Evolutionary conservation across 1,139 yeast genomes (phyloP).

Genomic region (Diutina mesorugosa): DNA sequence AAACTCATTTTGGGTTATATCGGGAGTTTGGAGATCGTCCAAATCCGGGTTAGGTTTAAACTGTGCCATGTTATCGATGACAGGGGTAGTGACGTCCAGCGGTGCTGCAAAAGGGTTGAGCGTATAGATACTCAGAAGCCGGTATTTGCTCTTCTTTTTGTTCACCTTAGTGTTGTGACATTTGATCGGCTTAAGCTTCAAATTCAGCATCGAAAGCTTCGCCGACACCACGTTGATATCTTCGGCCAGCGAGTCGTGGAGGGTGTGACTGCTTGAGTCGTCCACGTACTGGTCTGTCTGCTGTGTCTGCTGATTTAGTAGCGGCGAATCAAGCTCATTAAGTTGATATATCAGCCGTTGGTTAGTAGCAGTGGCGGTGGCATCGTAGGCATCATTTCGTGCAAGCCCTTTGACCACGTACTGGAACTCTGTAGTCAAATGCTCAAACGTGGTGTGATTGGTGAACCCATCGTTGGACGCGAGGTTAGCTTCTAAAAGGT

Average conservation of each 20-base stretch:
- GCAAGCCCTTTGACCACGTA: constrained; percentile 7
- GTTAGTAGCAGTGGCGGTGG: not conserved
- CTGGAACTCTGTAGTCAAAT: constrained; percentile 30
- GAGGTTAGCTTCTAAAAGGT: constrained; percentile 22
- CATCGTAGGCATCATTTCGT: not conserved
- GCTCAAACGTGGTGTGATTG: constrained; percentile 37
- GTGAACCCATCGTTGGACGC: constrained; percentile 19
- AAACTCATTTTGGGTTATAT: not conserved
- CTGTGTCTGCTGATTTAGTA: constrained; percentile 15
- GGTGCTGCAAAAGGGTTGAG: constrained; percentile 18
- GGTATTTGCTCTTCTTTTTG: constrained; percentile 29
- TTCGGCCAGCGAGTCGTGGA: constrained; percentile 8
- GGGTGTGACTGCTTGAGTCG: constrained; percentile 20
- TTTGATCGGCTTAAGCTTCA: constrained; percentile 27
- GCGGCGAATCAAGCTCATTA: constrained; percentile 37
- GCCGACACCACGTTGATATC: constrained; percentile 4
- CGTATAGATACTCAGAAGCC: constrained; percentile 26
- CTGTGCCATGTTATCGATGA: not conserved
- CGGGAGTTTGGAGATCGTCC: not conserved
- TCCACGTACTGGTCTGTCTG: constrained; percentile 19
- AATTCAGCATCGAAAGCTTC: constrained; percentile 22
- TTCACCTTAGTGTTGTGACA: constrained; percentile 20
- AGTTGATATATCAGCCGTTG: constrained; percentile 6
- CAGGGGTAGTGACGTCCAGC: not conserved
- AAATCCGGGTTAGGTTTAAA: not conserved